Evolutionary conservation across 768 basidiomycete species (phyloP).

Genomic region (Russula compacta): DNA sequence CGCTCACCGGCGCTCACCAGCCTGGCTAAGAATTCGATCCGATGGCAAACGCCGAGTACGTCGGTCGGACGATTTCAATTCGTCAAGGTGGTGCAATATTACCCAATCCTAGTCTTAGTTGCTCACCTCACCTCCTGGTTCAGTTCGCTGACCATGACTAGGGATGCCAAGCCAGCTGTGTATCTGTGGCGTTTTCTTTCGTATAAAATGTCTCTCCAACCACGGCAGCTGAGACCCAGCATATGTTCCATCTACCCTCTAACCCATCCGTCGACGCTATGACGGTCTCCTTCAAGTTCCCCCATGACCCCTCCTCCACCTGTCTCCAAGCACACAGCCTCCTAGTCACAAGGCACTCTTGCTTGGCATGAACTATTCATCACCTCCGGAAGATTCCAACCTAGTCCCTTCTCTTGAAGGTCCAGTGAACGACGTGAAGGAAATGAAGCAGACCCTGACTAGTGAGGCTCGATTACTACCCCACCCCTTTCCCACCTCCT

Average conservation of each 20-base stretch:
- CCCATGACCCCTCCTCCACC: not conserved
- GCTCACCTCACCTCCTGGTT: too few species aligned
- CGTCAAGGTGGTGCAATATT: too few species aligned
- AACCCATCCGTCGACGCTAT: not conserved
- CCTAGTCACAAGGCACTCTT: not conserved
- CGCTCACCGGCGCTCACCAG: too few species aligned
- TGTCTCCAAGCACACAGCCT: not conserved
- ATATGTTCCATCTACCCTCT: not conserved
- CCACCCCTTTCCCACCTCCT: not conserved
- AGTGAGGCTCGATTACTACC: not conserved
- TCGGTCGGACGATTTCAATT: too few species aligned
- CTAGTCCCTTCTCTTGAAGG: not conserved
- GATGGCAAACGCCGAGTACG: too few species aligned
- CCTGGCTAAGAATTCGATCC: too few species aligned
- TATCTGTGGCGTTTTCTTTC: too few species aligned
- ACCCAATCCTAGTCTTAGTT: too few species aligned
- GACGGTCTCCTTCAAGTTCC: not conserved
- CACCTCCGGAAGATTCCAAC: not conserved
- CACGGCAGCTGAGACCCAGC: too few species aligned
- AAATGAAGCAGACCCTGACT: constrained; percentile 4
- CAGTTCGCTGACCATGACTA: too few species aligned
- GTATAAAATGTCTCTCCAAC: too few species aligned
- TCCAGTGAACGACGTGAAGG: constrained; percentile 8
- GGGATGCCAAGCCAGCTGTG: too few species aligned
- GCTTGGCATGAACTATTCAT: not conserved